Conservation (phyloP, 2,329 filamentous ascomycete genomes). For the Pyrenophora tritici-repentis region DNA sequence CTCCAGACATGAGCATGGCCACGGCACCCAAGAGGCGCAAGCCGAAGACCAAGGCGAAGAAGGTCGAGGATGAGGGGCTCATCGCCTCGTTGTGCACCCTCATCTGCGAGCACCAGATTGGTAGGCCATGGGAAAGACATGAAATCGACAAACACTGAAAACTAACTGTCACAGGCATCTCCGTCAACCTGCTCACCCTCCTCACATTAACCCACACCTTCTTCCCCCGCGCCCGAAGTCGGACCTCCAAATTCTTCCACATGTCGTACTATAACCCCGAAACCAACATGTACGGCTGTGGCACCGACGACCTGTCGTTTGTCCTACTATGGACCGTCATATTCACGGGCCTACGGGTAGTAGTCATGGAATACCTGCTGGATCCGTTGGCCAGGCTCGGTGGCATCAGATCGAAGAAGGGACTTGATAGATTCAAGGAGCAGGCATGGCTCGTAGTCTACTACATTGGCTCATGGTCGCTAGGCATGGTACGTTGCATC, state of each 20-base stretch:
- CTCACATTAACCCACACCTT: slow-evolving; percentile 80
- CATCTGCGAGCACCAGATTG: slow-evolving; percentile 80
- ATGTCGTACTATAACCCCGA: slow-evolving; percentile 79
- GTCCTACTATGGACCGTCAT: slow-evolving; percentile 79
- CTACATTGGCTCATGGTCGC: slow-evolving; percentile 77
- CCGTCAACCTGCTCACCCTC: slow-evolving; percentile 82
- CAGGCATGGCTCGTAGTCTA: slow-evolving; percentile 92
- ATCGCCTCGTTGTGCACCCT: slow-evolving; percentile 67
- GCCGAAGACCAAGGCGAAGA: slow-evolving; percentile 43
- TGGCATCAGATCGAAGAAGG: slow-evolving; percentile 78
- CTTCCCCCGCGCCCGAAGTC: slow-evolving; percentile 77
- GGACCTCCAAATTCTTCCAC: slow-evolving; percentile 86
- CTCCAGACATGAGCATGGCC: slow-evolving; percentile 16
- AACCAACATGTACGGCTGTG: slow-evolving; percentile 73
- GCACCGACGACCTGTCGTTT: slow-evolving; percentile 78
- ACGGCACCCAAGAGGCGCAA: slow-evolving; percentile 26
- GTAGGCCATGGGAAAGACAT: slow-evolving; percentile 55
- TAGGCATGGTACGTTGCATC: slow-evolving; percentile 71
- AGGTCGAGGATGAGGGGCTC: slow-evolving; percentile 66
- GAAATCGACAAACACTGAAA: not conserved
- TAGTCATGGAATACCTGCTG: slow-evolving; percentile 84
- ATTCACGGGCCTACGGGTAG: slow-evolving; percentile 84
- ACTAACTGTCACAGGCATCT: slow-evolving; percentile 65
- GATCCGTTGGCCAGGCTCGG: slow-evolving; percentile 73
- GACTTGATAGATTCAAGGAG: slow-evolving; percentile 83